Evolutionary conservation across 768 basidiomycete species (phyloP), one percentile per base, ranked within the genome.

Genomic region (Boletus reticuloceps): DNA sequence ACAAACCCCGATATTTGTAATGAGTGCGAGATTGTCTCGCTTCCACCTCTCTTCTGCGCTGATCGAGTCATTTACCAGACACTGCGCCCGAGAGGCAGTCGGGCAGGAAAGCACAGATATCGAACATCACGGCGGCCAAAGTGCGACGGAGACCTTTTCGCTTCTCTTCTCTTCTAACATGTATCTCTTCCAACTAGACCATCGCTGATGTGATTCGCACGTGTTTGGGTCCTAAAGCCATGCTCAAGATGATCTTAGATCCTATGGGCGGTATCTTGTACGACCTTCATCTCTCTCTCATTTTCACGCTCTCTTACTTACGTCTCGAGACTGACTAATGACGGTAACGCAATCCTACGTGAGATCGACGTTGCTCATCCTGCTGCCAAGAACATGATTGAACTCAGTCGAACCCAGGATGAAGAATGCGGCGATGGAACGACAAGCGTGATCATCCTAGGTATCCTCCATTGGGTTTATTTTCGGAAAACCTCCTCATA

Each of bases 231-330:
- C 96, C 96, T 1, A 96, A 97, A 68, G 87, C 96, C 41, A 98
- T 98, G 97, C 77, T 98, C 50, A 99, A 98, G 80, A 98, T 99
- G 97, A 97, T 98, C 63, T 75, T 2, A 98, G 97, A 97, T 98
- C 62, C 75, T 1, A 98, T 99, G 97, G 97, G 97, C 50, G 97
- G 97, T 50, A 98, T 99, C 63, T 68, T 98, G 96, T 96, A 55
- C 51, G 85, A 78, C 34, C 44, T 39, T 42, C 50, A 2, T 43
- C 31, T 43, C 27, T 14, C 2, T 3, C 7, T 22, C 25, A 2
- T 22, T 19, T 46, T 41, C 46, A 22, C 37, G 36, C 36, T 29
- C 34, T 12, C 50, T 17, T 37, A 25, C 8, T 62, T 14, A 53
- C 32, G 13, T 38, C 17, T 29, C 8, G 60, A 97, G 95, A 59